Evolutionary conservation across 371 early-diverging fungal species (phyloP).

Genomic region (Mortierella sp.): DNA sequence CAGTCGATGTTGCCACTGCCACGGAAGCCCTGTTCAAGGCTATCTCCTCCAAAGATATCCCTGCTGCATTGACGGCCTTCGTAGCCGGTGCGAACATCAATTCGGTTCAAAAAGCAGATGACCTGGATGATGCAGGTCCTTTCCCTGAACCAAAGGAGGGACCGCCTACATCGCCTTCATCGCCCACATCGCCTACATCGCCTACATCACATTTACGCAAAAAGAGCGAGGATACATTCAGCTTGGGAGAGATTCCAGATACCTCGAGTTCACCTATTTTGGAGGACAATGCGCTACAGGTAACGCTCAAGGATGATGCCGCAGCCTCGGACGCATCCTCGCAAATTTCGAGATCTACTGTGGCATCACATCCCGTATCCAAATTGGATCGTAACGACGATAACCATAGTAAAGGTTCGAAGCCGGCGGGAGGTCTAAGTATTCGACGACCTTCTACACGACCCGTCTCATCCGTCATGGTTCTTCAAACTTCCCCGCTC

Average conservation of each 20-base stretch:
- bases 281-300: slow-evolving; percentile 1
- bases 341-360: slow-evolving; percentile 27
- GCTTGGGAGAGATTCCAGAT: not conserved
- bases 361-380: slow-evolving; percentile 13
- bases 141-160: slow-evolving; percentile 1
- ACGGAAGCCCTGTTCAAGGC: slow-evolving; percentile 41
- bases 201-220: not conserved
- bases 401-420: not conserved
- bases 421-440: not conserved
- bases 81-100: slow-evolving; percentile 47
- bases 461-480: slow-evolving; percentile 25
- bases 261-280: slow-evolving; percentile 6
- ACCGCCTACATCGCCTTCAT: too few relatives aligned
- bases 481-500: slow-evolving; percentile 46
- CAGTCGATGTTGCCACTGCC: not conserved
- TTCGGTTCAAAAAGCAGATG: slow-evolving; percentile 23
- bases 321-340: slow-evolving; percentile 21
- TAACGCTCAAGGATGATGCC: slow-evolving; percentile 5
- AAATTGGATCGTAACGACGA: slow-evolving; percentile 8
- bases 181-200: not conserved
- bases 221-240: slow-evolving; percentile 8
- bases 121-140: slow-evolving; percentile 14
- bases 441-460: slow-evolving; percentile 18
- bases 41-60: slow-evolving; percentile 30
- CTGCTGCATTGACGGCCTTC: slow-evolving; percentile 28